A percentile compares a stretch with the other conserved stretches of the same genome.
These are phyloP conservation scores for Eucalyptus pauciflora DNA, from an alignment of 345 rosid genomes.

Conservation along the genomic window DNA sequence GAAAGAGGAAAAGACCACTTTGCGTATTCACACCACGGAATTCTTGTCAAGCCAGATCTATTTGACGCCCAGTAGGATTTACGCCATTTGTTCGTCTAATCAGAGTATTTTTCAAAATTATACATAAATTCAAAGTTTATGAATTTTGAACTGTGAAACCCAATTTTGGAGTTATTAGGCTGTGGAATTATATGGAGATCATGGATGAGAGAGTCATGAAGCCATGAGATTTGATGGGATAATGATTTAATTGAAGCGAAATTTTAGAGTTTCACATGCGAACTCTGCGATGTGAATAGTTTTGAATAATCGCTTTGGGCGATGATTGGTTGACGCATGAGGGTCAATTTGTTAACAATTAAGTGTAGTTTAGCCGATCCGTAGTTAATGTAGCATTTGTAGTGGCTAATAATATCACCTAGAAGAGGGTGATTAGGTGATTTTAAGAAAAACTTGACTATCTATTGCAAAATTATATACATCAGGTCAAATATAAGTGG, in stretches of 20 bases:
- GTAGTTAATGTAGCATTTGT: background rate
- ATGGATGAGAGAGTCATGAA: rapidly evolving
- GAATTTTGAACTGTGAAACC: rapidly evolving
- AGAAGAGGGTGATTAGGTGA: too few relatives aligned
- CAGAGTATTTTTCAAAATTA: too few relatives aligned
- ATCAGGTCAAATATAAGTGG: too few relatives aligned
- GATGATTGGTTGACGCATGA: rapidly evolving
- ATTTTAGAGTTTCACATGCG: rapidly evolving
- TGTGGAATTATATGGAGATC: rapidly evolving
- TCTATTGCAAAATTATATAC: too few relatives aligned
- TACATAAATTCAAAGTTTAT: rapidly evolving
- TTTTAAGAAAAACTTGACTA: too few relatives aligned
- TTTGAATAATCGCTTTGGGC: rapidly evolving
- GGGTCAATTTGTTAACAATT: rapidly evolving
- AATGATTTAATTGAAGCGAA: rapidly evolving
- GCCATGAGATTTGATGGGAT: background rate
- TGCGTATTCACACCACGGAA: rapidly evolving
- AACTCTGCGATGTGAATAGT: rapidly evolving
- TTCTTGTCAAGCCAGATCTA: rapidly evolving
- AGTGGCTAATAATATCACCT: rapidly evolving
- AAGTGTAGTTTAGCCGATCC: rapidly evolving
- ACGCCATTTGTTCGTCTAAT: rapidly evolving
- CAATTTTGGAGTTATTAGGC: too few relatives aligned
- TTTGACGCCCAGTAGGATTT: rapidly evolving
- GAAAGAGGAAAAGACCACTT: too few relatives aligned